phyloP scores from a whole-genome alignment of 306 rosid genomes.

The Acmispon strigosus region DNA sequence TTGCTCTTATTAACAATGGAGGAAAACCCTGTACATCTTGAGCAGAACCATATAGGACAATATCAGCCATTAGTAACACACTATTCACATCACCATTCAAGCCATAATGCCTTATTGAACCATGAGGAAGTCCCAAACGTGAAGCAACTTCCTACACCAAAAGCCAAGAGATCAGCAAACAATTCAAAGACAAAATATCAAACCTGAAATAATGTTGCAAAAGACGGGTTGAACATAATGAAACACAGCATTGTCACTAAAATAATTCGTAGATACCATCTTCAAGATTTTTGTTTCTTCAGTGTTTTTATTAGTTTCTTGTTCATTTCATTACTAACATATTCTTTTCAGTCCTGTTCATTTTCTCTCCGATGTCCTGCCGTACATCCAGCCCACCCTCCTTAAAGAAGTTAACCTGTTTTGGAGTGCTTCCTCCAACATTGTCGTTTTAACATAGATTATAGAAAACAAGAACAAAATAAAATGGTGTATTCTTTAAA shows the following conservation, averaged over 20 bases:
- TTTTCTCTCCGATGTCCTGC: no score
- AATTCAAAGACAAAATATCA: slow-evolving; percentile 1
- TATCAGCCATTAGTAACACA: slow-evolving; percentile 83
- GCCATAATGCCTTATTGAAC: slow-evolving; percentile 73
- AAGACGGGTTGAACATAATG: background rate
- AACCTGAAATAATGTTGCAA: slow-evolving; percentile 6
- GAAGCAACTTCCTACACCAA: slow-evolving; percentile 75
- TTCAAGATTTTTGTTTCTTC: slow-evolving; percentile 1
- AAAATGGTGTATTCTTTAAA: no score
- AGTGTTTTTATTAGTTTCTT: background rate
- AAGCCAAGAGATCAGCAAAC: slow-evolving; percentile 31
- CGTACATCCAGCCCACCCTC: no score
- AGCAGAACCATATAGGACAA: slow-evolving; percentile 79
- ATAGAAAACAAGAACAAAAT: no score
- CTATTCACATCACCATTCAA: slow-evolving; percentile 69
- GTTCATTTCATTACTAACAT: background rate
- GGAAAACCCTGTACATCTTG: slow-evolving; percentile 95
- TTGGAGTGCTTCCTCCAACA: no score
- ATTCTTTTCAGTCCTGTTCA: no score
- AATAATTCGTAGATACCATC: slow-evolving; percentile 1
- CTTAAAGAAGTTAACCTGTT: no score
- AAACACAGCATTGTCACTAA: background rate
- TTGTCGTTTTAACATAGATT: no score
- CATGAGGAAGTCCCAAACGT: slow-evolving; percentile 72
- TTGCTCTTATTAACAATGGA: slow-evolving; percentile 75